phyloP scores from a whole-genome alignment of 768 basidiomycete species.

The Mycena vitilis region DNA sequence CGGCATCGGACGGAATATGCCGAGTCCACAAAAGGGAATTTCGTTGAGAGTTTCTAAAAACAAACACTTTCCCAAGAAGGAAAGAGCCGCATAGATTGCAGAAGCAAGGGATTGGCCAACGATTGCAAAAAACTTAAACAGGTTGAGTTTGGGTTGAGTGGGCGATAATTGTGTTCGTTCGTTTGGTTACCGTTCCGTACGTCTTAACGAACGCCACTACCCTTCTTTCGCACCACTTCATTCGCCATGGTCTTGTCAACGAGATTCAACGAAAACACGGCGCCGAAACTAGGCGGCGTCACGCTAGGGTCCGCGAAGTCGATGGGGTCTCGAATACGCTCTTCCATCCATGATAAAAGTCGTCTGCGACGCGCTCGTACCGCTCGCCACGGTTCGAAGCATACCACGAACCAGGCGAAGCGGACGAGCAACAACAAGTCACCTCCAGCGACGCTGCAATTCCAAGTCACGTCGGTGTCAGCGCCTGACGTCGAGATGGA shows the following conservation, averaged over 20 bases:
- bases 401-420: slow-evolving; percentile 16
- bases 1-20: no score
- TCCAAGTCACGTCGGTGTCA: slow-evolving; percentile 33
- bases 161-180: no score
- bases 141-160: no score
- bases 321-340: slow-evolving; percentile 26
- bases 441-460: slow-evolving; percentile 20
- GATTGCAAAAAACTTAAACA: no score
- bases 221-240: no score
- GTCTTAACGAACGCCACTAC: no score
- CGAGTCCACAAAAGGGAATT: not conserved
- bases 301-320: slow-evolving; percentile 6
- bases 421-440: slow-evolving; percentile 21
- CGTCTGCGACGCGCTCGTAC: slow-evolving; percentile 13
- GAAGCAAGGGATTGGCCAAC: no score
- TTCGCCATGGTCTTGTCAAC: slow-evolving; percentile 25
- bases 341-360: slow-evolving; percentile 20
- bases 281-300: slow-evolving; percentile 2
- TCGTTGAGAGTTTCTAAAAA: not conserved
- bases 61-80: slow-evolving; percentile 10
- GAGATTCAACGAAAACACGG: slow-evolving; percentile 32
- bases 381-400: slow-evolving; percentile 16
- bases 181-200: no score
- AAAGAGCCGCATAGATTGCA: no score
- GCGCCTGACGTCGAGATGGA: slow-evolving; percentile 40